Conservation (phyloP, 768 basidiomycete genomes). For the Rhizopogon salebrosus region DNA sequence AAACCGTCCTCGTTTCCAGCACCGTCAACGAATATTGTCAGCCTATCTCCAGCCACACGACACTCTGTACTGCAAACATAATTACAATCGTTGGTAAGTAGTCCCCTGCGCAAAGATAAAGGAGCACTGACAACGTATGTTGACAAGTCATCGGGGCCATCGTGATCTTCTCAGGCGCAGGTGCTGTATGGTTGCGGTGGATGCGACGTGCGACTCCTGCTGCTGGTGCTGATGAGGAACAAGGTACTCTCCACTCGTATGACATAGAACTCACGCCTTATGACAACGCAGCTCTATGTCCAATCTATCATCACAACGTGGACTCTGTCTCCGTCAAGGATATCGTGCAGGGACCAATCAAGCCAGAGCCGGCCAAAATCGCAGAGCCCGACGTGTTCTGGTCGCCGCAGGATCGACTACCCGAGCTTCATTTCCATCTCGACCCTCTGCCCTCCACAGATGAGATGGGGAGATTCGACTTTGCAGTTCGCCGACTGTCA, state of each 20-base stretch:
- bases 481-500: neutral
- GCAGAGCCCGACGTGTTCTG: conserved; percentile 5
- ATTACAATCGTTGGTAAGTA: conserved; percentile 18
- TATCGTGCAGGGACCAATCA: conserved; percentile 1
- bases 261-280: neutral
- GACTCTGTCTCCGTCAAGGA: conserved; percentile 1
- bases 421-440: neutral
- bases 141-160: neutral
- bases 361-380: conserved; percentile 8
- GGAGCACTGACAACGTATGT: no score
- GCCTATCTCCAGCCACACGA: conserved; percentile 5
- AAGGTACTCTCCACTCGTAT: neutral
- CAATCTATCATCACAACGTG: conserved; percentile 5
- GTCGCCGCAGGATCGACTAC: conserved; percentile 1
- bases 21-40: conserved; percentile 5
- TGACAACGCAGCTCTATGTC: neutral
- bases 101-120: neutral
- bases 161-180: neutral
- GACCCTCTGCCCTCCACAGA: neutral
- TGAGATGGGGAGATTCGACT: neutral
- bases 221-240: neutral
- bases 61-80: conserved; percentile 20
- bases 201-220: neutral
- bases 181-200: neutral
- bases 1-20: neutral